Conservation (phyloP, 2,329 filamentous ascomycete species). For the Fusarium mangiferae region DNA sequence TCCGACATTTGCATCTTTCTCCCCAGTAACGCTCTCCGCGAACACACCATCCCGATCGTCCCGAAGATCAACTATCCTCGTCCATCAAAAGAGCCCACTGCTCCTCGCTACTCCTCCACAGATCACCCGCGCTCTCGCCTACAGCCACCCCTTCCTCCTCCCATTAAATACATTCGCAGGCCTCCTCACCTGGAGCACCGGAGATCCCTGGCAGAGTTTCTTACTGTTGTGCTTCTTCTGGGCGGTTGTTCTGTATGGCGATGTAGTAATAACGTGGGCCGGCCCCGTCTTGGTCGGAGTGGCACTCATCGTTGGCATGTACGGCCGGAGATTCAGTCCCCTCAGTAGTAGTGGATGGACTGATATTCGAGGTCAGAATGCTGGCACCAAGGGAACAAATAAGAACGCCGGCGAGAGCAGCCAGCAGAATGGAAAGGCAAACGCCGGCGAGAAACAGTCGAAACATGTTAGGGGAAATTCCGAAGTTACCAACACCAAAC, state of each 20-base stretch:
- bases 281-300: conserved; percentile 86
- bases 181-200: conserved; percentile 91
- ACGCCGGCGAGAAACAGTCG: conserved; percentile 42
- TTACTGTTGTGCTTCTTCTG: conserved; percentile 87
- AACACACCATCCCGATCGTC: conserved; percentile 68
- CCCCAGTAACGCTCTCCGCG: conserved; percentile 80
- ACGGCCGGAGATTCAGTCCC: conserved; percentile 87
- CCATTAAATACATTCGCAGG: conserved; percentile 88
- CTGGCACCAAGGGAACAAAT: conserved; percentile 28
- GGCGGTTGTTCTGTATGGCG: conserved; percentile 86
- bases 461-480: conserved; percentile 59
- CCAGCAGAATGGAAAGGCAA: conserved; percentile 43
- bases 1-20: conserved; percentile 90
- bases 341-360: conserved; percentile 84
- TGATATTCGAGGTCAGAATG: conserved; percentile 56
- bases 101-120: conserved; percentile 93
- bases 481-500: conserved; percentile 74
- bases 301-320: conserved; percentile 89
- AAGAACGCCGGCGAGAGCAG: conserved; percentile 27
- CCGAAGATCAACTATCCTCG: conserved; percentile 89
- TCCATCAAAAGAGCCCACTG: conserved; percentile 95
- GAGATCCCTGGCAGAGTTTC: conserved; percentile 97
- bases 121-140: conserved; percentile 91
- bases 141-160: conserved; percentile 93
- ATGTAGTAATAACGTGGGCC: conserved; percentile 80